Percentiles rank a stretch among this genome's conserved stretches.
Evolutionary conservation across 2,329 filamentous ascomycete species (phyloP).

Genomic region (Hymenoscyphus infarciens): DNA sequence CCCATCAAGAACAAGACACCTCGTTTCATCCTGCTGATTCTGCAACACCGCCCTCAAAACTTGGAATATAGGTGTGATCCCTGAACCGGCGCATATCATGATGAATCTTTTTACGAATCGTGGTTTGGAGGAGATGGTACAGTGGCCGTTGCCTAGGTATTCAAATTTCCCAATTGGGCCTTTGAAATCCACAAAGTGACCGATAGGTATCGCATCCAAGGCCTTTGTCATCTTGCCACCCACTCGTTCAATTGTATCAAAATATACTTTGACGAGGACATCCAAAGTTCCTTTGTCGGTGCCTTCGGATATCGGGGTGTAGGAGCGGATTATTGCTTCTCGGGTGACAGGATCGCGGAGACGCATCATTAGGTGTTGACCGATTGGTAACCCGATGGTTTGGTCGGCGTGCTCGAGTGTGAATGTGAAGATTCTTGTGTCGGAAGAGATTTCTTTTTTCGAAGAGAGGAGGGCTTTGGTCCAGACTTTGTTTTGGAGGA

Average conservation of each 20-base stretch:
- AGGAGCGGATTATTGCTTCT: slow-evolving; percentile 77
- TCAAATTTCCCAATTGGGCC: slow-evolving; percentile 84
- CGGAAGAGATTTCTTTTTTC: slow-evolving; percentile 68
- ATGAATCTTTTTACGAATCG: slow-evolving; percentile 63
- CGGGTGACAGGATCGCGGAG: slow-evolving; percentile 66
- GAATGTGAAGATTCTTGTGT: slow-evolving; percentile 81
- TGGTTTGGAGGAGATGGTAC: slow-evolving; percentile 54
- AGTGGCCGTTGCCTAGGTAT: slow-evolving; percentile 66
- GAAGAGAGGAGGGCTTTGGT: slow-evolving; percentile 65
- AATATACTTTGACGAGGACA: slow-evolving; percentile 81
- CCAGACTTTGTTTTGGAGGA: slow-evolving; percentile 72
- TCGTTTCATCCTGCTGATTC: slow-evolving; percentile 59
- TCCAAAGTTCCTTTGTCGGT: slow-evolving; percentile 61
- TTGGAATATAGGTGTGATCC: slow-evolving; percentile 88
- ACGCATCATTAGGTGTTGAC: slow-evolving; percentile 84
- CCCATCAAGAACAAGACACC: slow-evolving; percentile 72
- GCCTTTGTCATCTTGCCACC: slow-evolving; percentile 82
- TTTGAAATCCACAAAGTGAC: slow-evolving; percentile 77
- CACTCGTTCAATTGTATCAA: slow-evolving; percentile 49
- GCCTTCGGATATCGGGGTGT: slow-evolving; percentile 75
- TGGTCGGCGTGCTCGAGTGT: slow-evolving; percentile 69
- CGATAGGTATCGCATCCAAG: slow-evolving; percentile 68
- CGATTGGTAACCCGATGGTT: slow-evolving; percentile 70
- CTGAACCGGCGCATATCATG: slow-evolving; percentile 87
- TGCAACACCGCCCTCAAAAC: slow-evolving; percentile 71